Percentiles rank a stretch among this genome's conserved stretches.
These are phyloP conservation scores for Wickerhamiella vanderwaltii DNA, from an alignment of 805 yeast genomes.

Conservation along the genomic window DNA sequence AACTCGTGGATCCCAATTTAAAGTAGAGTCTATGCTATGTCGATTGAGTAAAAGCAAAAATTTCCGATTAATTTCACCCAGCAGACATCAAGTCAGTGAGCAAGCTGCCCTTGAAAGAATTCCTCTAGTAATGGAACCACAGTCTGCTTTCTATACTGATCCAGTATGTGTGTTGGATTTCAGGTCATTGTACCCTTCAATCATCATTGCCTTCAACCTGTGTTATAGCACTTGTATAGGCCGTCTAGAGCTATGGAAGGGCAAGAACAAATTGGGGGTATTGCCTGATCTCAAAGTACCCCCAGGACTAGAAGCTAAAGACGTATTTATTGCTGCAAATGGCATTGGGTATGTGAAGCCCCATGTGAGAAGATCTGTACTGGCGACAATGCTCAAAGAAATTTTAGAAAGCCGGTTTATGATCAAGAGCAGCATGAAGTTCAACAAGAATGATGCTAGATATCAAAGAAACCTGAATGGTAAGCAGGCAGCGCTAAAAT, in stretches of 20 bases:
- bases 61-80: slow-evolving; percentile 62
- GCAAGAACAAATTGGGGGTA: slow-evolving; percentile 30
- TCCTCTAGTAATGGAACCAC: slow-evolving; percentile 89
- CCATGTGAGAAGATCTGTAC: slow-evolving; percentile 50
- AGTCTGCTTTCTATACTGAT: slow-evolving; percentile 68
- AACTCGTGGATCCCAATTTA: slow-evolving; percentile 86
- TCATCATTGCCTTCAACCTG: slow-evolving; percentile 81
- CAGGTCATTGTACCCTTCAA: slow-evolving; percentile 86
- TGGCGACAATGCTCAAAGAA: slow-evolving; percentile 78
- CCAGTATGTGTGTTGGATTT: slow-evolving; percentile 87
- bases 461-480: slow-evolving; percentile 48
- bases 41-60: slow-evolving; percentile 70
- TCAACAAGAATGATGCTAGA: slow-evolving; percentile 23
- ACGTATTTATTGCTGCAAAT: slow-evolving; percentile 69
- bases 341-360: slow-evolving; percentile 68
- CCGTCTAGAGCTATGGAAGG: slow-evolving; percentile 24
- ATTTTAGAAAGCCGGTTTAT: slow-evolving; percentile 67
- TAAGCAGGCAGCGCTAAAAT: slow-evolving; percentile 74
- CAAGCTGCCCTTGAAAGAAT: slow-evolving; percentile 80
- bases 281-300: slow-evolving; percentile 36
- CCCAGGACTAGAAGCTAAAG: slow-evolving; percentile 43
- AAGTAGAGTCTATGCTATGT: slow-evolving; percentile 74
- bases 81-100: slow-evolving; percentile 63
- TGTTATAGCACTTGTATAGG: slow-evolving; percentile 38
- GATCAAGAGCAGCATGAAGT: slow-evolving; percentile 63